A percentile compares a stretch with the other conserved stretches of the same genome.
Evolutionary conservation across 2,329 filamentous ascomycete species (phyloP).

Genomic region (Microdochium nivale): DNA sequence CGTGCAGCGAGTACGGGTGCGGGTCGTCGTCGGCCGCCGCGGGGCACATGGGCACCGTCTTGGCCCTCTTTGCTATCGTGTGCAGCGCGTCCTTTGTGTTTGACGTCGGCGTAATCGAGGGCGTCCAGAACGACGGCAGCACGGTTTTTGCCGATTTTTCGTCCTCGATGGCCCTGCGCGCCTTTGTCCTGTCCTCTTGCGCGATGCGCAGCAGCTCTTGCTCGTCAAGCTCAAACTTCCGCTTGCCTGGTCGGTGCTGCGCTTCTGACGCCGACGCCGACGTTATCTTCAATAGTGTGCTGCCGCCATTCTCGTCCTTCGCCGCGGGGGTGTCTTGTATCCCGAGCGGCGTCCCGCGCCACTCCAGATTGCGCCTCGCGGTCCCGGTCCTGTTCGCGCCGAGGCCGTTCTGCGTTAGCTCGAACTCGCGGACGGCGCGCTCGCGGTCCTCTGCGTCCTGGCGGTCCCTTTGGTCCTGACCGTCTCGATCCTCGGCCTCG

Average conservation of each 20-base stretch:
- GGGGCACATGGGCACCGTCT: conserved; percentile 67
- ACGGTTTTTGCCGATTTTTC: conserved; percentile 63
- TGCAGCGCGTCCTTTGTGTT: conserved; percentile 49
- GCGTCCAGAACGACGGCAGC: conserved; percentile 88
- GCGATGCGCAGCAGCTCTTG: conserved; percentile 66
- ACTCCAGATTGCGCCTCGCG: conserved; percentile 9
- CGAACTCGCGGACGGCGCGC: conserved; percentile 72
- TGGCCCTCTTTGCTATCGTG: conserved; percentile 50
- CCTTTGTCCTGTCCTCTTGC: conserved; percentile 59
- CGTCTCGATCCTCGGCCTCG: conserved; percentile 53
- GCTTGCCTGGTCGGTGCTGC: conserved; percentile 44
- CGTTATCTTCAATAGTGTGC: neutral
- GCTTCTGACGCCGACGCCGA: conserved; percentile 11
- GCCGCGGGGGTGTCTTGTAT: conserved; percentile 34
- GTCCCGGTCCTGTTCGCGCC: conserved; percentile 24
- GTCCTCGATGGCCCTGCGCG: conserved; percentile 60
- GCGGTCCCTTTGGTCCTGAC: conserved; percentile 47
- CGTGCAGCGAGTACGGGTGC: conserved; percentile 72
- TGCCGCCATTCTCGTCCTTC: conserved; percentile 16
- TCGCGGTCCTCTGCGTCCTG: conserved; percentile 62
- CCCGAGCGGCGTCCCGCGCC: conserved; percentile 13
- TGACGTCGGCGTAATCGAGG: conserved; percentile 66
- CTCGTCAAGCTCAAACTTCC: conserved; percentile 75
- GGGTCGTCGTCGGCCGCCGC: conserved; percentile 56
- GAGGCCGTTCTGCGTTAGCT: conserved; percentile 70